phyloP scores from a whole-genome alignment of 1,284 basidiomycete genomes.

The Cronartium quercuum region DNA sequence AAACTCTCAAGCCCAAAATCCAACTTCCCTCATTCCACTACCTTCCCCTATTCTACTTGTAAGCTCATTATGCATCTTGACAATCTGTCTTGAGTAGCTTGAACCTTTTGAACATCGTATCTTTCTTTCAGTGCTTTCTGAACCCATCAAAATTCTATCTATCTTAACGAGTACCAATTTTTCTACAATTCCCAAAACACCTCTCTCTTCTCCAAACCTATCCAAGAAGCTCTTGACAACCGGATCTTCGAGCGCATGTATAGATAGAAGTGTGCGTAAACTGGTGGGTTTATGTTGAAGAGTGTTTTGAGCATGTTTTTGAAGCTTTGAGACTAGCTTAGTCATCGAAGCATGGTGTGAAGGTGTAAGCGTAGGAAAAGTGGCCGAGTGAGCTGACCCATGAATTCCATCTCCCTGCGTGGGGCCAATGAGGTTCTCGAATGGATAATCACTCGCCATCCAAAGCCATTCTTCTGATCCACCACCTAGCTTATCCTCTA shows the following conservation, averaged over 20 bases:
- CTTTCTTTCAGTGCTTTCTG: neutral
- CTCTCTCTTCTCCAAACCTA: conserved; percentile 43
- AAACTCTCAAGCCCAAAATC: neutral
- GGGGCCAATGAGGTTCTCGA: conserved; percentile 41
- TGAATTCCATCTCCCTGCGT: neutral
- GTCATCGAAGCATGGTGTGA: neutral
- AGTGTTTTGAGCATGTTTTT: neutral
- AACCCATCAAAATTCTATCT: conserved; percentile 44
- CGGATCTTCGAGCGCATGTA: conserved; percentile 17
- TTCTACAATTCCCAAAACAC: conserved; percentile 46
- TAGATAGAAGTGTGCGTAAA: conserved; percentile 4
- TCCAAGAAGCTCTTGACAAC: neutral
- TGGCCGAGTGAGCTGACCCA: neutral
- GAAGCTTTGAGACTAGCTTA: neutral
- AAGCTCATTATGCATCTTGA: conserved; percentile 5
- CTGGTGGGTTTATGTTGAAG: neutral
- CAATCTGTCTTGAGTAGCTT: conserved; percentile 46
- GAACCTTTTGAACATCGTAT: conserved; percentile 43
- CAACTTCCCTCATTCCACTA: neutral
- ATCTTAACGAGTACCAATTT: conserved; percentile 44
- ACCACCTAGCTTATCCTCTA: conserved; percentile 41
- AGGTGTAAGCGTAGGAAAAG: neutral
- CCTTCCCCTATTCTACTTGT: neutral
- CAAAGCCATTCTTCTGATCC: conserved; percentile 40
- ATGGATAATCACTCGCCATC: conserved; percentile 47